Base-by-base conservation (phyloP, 2,329 filamentous ascomycete species). In the Colletotrichum tropicale region DNA sequence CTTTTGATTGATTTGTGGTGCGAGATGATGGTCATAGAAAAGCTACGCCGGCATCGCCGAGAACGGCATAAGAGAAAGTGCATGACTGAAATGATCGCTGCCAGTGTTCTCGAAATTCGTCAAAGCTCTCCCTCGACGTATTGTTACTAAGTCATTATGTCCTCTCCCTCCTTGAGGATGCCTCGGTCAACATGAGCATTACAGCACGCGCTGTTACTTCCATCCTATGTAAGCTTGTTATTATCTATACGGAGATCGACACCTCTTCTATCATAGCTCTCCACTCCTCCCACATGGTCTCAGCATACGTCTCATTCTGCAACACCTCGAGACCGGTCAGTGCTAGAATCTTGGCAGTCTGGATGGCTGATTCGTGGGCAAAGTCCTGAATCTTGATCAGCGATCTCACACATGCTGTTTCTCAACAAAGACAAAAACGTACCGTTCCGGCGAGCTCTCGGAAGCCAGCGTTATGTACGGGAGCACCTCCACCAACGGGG, bases 381-480 rank as follows among this genome's bases (percentile, higher is more conserved):
- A 76, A 76, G 66, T 76, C 74, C 74, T 76, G 3, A 5, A 34
- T 21, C 2, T 24, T 16, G 7, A 43, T 58, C 3, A 58, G 55
- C 21, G 8, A 58, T 58, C 21, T 28, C 8, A 4, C 55, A 0
- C 3, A 3, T 5, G 4, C 6, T 1, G 2, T 18, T 28, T 2
- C 24, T 58, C 13, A 7, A 36, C 3, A 6, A 16, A 4, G 38
- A 6, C 12, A 2, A 0, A 12, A 10, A n/a, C 61, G 2, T 13
- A 65, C 61, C 32, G 61, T 65, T 26, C 61, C 61, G 0, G 61
- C 61, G 9, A 70, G 58, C 74, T 76, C 71, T 36, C 70, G 56
- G 62, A 76, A 76, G 13, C 74, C 74, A 15, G 64, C 61, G 66
- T 76, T 76, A n/a, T 76, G 74, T 24, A 74, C 71, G 10, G 74